Percentiles rank a stretch among this genome's conserved stretches.
Conservation (phyloP, 345 rosid species). For the Aquilaria yunnanensis region DNA sequence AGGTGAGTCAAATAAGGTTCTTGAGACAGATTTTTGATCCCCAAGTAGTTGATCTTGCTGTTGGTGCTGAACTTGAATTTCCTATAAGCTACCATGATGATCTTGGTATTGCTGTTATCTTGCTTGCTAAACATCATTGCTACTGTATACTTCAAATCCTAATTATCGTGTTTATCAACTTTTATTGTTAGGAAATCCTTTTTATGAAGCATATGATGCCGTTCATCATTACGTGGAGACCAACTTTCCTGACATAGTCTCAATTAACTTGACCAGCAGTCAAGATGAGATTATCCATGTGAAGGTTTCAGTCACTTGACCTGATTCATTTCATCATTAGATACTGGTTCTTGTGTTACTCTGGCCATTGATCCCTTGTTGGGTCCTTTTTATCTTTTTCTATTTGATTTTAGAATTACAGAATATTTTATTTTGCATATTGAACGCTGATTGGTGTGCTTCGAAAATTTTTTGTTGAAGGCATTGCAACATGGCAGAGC, state of each 20-base stretch:
- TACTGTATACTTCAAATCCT: conserved; percentile 9
- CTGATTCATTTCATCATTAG: too few species aligned
- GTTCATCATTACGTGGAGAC: conserved; percentile 49
- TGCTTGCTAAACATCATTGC: conserved; percentile 11
- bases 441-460: conserved; percentile 16
- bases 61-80: conserved; percentile 72
- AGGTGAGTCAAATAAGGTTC: conserved; percentile 88
- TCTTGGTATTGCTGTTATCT: conserved; percentile 40
- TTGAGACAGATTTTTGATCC: conserved; percentile 36
- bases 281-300: conserved; percentile 39
- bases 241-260: conserved; percentile 64
- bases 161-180: conserved; percentile 13
- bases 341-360: neutral
- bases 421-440: neutral
- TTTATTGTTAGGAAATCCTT: conserved; percentile 54
- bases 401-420: neutral
- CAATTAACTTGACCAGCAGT: conserved; percentile 30
- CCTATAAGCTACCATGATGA: conserved; percentile 61
- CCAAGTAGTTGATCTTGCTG: conserved; percentile 53
- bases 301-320: conserved; percentile 42
- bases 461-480: conserved; percentile 33
- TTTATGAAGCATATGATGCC: conserved; percentile 65
- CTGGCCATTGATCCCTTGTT: conserved; percentile 2
- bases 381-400: neutral
- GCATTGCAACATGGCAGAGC: conserved; percentile 68